phyloP scores from a whole-genome alignment of 768 basidiomycete genomes.

The Mycena haematopus region DNA sequence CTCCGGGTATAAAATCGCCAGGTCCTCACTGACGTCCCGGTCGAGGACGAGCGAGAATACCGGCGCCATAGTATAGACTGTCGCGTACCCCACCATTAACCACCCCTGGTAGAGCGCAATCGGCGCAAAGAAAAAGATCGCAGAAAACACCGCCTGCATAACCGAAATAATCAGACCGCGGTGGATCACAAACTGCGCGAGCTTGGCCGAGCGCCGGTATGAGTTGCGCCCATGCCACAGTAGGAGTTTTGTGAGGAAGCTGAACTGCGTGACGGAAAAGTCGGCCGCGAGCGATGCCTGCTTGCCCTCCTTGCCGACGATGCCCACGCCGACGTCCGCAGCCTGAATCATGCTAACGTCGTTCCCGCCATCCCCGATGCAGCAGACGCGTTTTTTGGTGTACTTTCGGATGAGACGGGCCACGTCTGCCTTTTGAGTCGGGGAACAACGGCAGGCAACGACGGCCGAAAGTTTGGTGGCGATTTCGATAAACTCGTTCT shows the following conservation, averaged over 20 bases:
- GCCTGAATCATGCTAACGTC: conserved; percentile 99
- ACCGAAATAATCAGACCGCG: conserved; percentile 95
- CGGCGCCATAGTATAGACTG: conserved; percentile 97
- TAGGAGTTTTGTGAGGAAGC: conserved; percentile 91
- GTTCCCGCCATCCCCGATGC: conserved; percentile 98
- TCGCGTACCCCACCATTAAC: conserved; percentile 97
- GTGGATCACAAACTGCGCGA: conserved; percentile 98
- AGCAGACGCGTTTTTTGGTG: conserved; percentile 96
- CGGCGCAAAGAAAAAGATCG: conserved; percentile 93
- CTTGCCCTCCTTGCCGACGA: conserved; percentile 98
- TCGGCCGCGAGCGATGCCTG: conserved; percentile 99
- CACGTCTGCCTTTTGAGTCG: conserved; percentile 98
- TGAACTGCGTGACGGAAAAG: conserved; percentile 98
- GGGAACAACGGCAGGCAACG: conserved; percentile 97
- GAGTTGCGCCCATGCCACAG: conserved; percentile 99
- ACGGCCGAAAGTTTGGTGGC: conserved; percentile 96
- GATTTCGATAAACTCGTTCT: conserved; percentile 94
- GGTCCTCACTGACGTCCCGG: conserved; percentile 92
- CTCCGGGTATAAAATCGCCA: conserved; percentile 95
- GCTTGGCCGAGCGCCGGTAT: conserved; percentile 96
- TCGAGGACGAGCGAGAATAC: conserved; percentile 98
- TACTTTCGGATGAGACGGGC: conserved; percentile 89
- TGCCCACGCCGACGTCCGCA: conserved; percentile 96
- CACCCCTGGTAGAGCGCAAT: conserved; percentile 98
- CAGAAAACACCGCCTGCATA: conserved; percentile 96